Evolutionary conservation across 345 rosid species (phyloP).

Genomic region (Citrus glauca): DNA sequence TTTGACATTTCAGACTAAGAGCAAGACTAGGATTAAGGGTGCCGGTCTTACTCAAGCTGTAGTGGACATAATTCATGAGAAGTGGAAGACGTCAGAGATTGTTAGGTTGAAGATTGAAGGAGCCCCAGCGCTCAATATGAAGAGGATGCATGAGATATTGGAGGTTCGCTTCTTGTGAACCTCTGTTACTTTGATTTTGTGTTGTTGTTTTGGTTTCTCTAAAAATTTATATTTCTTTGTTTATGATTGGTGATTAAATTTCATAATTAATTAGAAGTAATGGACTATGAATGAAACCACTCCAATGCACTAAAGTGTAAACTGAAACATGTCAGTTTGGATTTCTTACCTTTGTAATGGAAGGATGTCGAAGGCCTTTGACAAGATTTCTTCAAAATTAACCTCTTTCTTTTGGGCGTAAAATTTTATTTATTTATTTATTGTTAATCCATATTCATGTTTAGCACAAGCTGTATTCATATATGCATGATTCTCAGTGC

Average conservation of each 20-base stretch:
- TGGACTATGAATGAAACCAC: neutral
- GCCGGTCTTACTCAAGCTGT: conserved; percentile 72
- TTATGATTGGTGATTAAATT: conserved; percentile 1
- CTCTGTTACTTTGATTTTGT: neutral
- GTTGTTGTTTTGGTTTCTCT: neutral
- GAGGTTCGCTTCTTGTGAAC: conserved; percentile 57
- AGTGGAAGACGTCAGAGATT: conserved; percentile 75
- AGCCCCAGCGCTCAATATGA: conserved; percentile 84
- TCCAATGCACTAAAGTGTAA: neutral
- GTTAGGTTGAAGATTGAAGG: conserved; percentile 88
- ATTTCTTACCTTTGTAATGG: neutral
- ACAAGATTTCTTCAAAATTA: neutral
- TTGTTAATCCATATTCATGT: neutral
- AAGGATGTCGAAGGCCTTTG: neutral
- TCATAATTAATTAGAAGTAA: neutral
- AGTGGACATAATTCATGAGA: conserved; percentile 67
- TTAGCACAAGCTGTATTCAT: neutral
- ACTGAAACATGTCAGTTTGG: neutral
- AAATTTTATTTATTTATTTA: neutral
- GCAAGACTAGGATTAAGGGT: conserved; percentile 54
- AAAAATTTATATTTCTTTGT: neutral
- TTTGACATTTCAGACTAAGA: conserved; percentile 60
- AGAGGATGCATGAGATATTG: conserved; percentile 79
- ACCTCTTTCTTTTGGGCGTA: neutral
- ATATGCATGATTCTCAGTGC: neutral